Percentiles rank a stretch among this genome's conserved stretches.
Evolutionary conservation across 768 basidiomycete species (phyloP).

Genomic region (Brasilioporus rufonigricans): DNA sequence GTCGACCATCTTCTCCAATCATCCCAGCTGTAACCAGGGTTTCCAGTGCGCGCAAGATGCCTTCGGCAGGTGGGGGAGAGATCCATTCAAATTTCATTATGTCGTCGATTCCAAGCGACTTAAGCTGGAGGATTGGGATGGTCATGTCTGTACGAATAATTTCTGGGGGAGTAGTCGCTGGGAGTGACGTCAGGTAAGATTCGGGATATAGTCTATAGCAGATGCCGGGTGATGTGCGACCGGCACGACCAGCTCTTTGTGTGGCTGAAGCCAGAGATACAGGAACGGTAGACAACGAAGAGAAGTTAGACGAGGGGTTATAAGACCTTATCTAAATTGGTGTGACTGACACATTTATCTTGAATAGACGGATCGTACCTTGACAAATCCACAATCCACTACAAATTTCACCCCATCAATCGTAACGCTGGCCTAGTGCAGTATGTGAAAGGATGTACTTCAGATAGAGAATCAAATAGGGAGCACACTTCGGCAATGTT

Average conservation of each 20-base stretch:
- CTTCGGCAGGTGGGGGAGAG: slow-evolving; percentile 81
- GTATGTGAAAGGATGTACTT: background rate
- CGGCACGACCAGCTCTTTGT: slow-evolving; percentile 93
- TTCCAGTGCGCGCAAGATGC: slow-evolving; percentile 82
- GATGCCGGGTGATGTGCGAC: slow-evolving; percentile 87
- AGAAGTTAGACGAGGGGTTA: slow-evolving; percentile 82
- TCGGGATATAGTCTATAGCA: slow-evolving; percentile 90
- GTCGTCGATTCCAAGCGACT: slow-evolving; percentile 93
- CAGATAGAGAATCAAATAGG: background rate
- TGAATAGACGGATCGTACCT: slow-evolving; percentile 47
- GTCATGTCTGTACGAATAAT: slow-evolving; percentile 89
- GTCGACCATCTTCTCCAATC: slow-evolving; percentile 75
- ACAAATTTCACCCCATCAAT: slow-evolving; percentile 96
- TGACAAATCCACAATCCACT: slow-evolving; percentile 92
- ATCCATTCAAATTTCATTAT: slow-evolving; percentile 97
- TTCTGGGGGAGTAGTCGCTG: slow-evolving; percentile 79
- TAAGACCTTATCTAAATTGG: slow-evolving; percentile 75
- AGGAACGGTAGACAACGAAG: slow-evolving; percentile 80
- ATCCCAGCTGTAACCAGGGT: slow-evolving; percentile 78
- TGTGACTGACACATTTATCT: background rate
- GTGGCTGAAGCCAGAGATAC: slow-evolving; percentile 86
- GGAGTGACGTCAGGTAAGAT: slow-evolving; percentile 56
- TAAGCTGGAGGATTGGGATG: slow-evolving; percentile 89
- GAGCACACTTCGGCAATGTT: slow-evolving; percentile 87
- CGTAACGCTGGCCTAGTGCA: slow-evolving; percentile 82